phyloP scores from a whole-genome alignment of 306 rosid species.

The Abrus pulchellus region DNA sequence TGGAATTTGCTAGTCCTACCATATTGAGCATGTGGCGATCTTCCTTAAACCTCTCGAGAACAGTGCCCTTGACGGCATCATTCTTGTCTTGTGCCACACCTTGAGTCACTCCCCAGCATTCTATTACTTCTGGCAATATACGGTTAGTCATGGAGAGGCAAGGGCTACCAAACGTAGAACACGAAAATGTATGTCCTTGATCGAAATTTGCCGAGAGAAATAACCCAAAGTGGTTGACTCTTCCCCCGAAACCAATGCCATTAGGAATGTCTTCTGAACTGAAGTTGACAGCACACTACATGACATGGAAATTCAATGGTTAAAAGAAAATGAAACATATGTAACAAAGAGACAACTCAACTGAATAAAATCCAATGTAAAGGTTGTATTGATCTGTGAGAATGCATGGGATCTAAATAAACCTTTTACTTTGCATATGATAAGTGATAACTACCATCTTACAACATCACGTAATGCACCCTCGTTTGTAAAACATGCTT shows the following conservation, averaged over 20 bases:
- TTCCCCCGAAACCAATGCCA: slow-evolving; percentile 94
- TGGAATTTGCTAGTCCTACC: slow-evolving; percentile 94
- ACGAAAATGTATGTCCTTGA: slow-evolving; percentile 79
- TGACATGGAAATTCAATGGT: not conserved
- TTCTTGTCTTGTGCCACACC: slow-evolving; percentile 58
- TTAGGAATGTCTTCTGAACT: slow-evolving; percentile 90
- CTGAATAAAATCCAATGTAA: not conserved
- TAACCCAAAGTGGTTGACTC: slow-evolving; percentile 77
- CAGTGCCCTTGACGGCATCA: slow-evolving; percentile 53
- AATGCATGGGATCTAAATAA: not conserved
- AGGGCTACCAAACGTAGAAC: slow-evolving; percentile 91
- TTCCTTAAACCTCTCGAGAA: slow-evolving; percentile 88
- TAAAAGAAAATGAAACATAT: not conserved
- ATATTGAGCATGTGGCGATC: slow-evolving; percentile 72
- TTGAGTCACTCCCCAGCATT: slow-evolving; percentile 87
- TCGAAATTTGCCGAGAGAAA: slow-evolving; percentile 83
- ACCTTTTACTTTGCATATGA: not conserved
- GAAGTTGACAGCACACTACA: slow-evolving; percentile 89
- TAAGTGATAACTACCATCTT: not conserved
- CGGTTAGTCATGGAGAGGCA: slow-evolving; percentile 76
- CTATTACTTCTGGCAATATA: slow-evolving; percentile 82
- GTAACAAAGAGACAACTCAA: not conserved
- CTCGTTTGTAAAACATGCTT: not conserved
- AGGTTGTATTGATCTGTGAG: not conserved
- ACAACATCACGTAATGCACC: not conserved